phyloP scores from a whole-genome alignment of 371 early-diverging fungal genomes.

The Rhizopus sp. region DNA sequence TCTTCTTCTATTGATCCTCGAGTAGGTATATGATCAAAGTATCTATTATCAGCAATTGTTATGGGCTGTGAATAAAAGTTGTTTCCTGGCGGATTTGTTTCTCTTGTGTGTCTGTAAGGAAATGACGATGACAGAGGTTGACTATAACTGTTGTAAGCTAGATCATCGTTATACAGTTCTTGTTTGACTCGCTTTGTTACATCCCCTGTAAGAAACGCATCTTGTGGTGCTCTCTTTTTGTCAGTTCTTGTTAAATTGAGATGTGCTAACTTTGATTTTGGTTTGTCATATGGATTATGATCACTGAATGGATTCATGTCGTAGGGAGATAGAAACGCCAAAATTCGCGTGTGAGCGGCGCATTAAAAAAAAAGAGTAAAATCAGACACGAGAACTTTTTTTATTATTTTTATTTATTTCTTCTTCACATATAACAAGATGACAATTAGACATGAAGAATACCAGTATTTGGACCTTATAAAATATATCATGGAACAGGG shows the following conservation, averaged over 20 bases:
- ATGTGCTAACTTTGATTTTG: background rate
- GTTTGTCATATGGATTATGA: background rate
- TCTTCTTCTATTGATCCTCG: background rate
- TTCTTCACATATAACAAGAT: conserved; percentile 18
- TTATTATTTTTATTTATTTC: conserved; percentile 1
- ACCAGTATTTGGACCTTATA: conserved; percentile 91
- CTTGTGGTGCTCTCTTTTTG: background rate
- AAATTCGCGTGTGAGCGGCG: conserved; percentile 3
- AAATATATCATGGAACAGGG: conserved; percentile 81
- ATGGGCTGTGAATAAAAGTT: background rate
- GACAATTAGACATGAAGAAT: conserved; percentile 68
- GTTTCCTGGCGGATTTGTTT: background rate
- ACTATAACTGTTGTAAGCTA: background rate
- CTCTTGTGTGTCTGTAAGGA: background rate
- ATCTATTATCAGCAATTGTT: background rate
- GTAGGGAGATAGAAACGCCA: background rate
- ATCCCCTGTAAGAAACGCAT: background rate
- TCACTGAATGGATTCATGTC: conserved; percentile 4
- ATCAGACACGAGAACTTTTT: background rate
- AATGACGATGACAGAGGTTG: background rate
- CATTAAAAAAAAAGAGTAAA: conserved; percentile 1
- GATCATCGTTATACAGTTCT: background rate
- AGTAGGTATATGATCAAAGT: background rate
- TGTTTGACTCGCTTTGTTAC: background rate
- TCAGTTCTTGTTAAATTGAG: background rate